Evolutionary conservation across 352 stramenopile genomes (phyloP).

Genomic region (Globisporangium lucens): DNA sequence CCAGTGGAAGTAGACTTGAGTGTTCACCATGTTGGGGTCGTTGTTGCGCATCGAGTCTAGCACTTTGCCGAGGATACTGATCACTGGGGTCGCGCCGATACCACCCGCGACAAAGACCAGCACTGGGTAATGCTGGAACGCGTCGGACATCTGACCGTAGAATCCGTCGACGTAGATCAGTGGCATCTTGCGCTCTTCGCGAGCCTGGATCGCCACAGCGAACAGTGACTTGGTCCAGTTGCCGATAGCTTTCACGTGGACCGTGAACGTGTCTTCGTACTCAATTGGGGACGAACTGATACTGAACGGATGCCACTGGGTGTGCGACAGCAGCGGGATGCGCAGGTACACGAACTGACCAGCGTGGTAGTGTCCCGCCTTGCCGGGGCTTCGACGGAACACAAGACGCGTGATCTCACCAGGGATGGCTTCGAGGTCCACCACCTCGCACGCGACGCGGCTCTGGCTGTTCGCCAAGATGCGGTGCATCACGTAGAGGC

Average conservation of each 20-base stretch:
- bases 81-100: conserved; percentile 87
- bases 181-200: conserved; percentile 73
- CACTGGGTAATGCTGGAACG: conserved; percentile 79
- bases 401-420: conserved; percentile 81
- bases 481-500: conserved; percentile 80
- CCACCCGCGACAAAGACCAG: conserved; percentile 80
- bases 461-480: conserved; percentile 71
- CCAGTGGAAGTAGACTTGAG: conserved; percentile 84
- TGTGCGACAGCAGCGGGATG: conserved; percentile 64
- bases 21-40: conserved; percentile 64
- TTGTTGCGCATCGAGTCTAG: conserved; percentile 77
- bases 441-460: conserved; percentile 68
- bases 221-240: conserved; percentile 79
- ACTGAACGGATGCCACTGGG: conserved; percentile 85
- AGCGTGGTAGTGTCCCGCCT: conserved; percentile 78
- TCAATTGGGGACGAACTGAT: conserved; percentile 84
- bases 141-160: conserved; percentile 82
- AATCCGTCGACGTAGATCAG: conserved; percentile 83
- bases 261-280: conserved; percentile 81
- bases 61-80: conserved; percentile 87
- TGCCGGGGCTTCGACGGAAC: conserved; percentile 68
- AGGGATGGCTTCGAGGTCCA: conserved; percentile 79
- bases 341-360: conserved; percentile 80
- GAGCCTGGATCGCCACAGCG: conserved; percentile 67
- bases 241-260: conserved; percentile 76